Conservation (phyloP, 106 monocot species). For the Phalaenopsis equestris region DNA sequence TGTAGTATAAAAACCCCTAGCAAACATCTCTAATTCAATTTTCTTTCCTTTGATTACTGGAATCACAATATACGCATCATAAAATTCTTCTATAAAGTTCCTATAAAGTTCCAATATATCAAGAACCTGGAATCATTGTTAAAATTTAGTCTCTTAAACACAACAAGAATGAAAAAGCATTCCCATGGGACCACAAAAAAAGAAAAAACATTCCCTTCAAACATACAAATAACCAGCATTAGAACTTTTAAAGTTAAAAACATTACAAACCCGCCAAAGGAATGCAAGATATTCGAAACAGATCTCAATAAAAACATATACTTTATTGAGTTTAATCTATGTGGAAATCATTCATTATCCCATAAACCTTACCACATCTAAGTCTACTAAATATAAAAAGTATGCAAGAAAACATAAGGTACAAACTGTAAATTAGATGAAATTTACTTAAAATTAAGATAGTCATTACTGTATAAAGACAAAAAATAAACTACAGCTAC, state of each 20-base stretch:
- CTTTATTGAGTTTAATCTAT: background rate
- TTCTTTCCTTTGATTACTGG: slow-evolving; percentile 90
- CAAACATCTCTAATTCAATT: slow-evolving; percentile 93
- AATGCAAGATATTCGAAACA: background rate
- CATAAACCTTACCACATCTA: background rate
- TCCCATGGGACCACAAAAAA: no score
- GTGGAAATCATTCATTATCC: background rate
- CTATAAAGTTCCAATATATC: slow-evolving; percentile 88
- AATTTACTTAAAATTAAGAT: background rate
- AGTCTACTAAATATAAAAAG: background rate
- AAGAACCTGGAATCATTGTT: slow-evolving; percentile 50
- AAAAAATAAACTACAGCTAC: slow-evolving; percentile 20
- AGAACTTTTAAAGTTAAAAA: no score
- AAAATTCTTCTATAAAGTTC: no score
- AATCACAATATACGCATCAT: slow-evolving; percentile 84
- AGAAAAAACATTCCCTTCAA: no score
- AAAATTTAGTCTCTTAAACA: background rate
- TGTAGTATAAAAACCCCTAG: slow-evolving; percentile 91
- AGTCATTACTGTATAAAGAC: background rate
- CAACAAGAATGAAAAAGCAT: no score
- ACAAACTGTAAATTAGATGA: background rate
- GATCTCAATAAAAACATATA: background rate
- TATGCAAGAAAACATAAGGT: background rate
- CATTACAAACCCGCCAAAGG: no score
- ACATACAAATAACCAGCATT: no score